Percentiles rank a stretch among this genome's conserved stretches.
Evolutionary conservation across 257 asterid species (phyloP).

Genomic region (Solanum habrochaites): DNA sequence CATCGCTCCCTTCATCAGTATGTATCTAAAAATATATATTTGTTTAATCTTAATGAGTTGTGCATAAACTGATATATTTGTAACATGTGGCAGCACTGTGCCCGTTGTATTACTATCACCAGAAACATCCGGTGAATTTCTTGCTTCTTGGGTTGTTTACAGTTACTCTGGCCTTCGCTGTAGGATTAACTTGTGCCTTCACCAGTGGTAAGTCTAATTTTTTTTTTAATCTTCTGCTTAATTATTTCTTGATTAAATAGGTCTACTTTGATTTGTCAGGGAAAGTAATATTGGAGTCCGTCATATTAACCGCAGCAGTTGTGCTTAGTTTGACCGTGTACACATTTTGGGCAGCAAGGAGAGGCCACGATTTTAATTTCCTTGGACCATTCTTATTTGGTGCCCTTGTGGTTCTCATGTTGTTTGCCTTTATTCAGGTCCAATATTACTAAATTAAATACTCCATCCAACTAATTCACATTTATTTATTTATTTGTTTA

Average conservation of each 20-base stretch:
- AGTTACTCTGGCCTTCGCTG: conserved; percentile 43
- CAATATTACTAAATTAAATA: too few relatives aligned
- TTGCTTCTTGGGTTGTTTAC: conserved; percentile 75
- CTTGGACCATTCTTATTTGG: conserved; percentile 38
- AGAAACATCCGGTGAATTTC: conserved; percentile 72
- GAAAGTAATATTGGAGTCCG: conserved; percentile 36
- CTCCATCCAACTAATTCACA: too few relatives aligned
- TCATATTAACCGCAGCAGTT: conserved; percentile 31
- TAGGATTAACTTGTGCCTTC: conserved; percentile 76
- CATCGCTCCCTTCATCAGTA: conserved; percentile 26
- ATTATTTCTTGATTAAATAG: not conserved
- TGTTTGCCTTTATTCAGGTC: conserved; percentile 41
- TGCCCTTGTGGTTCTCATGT: conserved; percentile 15
- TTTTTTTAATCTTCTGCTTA: too few relatives aligned
- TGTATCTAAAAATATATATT: not conserved
- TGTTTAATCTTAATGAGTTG: not conserved
- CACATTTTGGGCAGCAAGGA: conserved; percentile 73
- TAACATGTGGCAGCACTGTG: conserved; percentile 36
- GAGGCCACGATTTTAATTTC: conserved; percentile 50
- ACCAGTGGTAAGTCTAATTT: conserved; percentile 36
- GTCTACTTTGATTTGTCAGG: conserved; percentile 8
- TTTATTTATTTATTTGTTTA: not conserved
- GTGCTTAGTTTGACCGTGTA: conserved; percentile 42
- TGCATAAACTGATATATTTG: not conserved
- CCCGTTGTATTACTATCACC: conserved; percentile 58